Percentiles rank a stretch among this genome's conserved stretches.
phyloP scores from a whole-genome alignment of 2,329 filamentous ascomycete genomes.

The Dactylellina sp. region DNA sequence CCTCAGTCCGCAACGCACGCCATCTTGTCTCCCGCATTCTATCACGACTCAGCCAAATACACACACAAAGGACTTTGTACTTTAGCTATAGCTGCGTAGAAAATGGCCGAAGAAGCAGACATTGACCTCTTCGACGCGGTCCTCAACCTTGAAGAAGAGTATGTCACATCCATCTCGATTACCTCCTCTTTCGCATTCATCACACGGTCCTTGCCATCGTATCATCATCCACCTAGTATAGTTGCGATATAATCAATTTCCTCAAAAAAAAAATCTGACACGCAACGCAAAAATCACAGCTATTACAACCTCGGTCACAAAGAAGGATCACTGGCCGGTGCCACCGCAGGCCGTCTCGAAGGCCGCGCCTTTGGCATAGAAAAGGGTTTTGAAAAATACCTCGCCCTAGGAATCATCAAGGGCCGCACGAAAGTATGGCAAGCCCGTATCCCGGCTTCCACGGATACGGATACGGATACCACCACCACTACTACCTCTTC shows the following conservation, averaged over 20 bases:
- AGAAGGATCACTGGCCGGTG: slow-evolving; percentile 80
- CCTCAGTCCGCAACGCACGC: slow-evolving; percentile 10
- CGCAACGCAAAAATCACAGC: slow-evolving; percentile 52
- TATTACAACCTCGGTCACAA: slow-evolving; percentile 87
- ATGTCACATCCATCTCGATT: slow-evolving; percentile 16
- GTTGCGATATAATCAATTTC: not conserved
- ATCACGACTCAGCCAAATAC: too few relatives aligned
- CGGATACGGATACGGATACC: too few relatives aligned
- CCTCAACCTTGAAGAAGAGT: slow-evolving; percentile 60
- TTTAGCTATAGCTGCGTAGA: not conserved
- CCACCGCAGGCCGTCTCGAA: slow-evolving; percentile 82
- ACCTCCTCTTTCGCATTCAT: not conserved
- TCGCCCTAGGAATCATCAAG: slow-evolving; percentile 81
- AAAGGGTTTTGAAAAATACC: slow-evolving; percentile 92
- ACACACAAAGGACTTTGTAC: not conserved
- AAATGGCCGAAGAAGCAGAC: slow-evolving; percentile 25
- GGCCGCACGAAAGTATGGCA: slow-evolving; percentile 87
- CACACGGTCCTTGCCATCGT: not conserved
- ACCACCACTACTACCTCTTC: slow-evolving; percentile 40
- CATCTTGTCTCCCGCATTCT: not conserved
- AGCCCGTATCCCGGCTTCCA: slow-evolving; percentile 67
- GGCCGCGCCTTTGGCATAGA: slow-evolving; percentile 90
- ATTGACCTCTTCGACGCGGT: slow-evolving; percentile 59
- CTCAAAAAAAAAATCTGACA: slow-evolving; percentile 26
- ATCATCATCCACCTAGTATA: not conserved